Base-by-base conservation (phyloP, 2,329 filamentous ascomycete species). In the Talaromyces sp. region DNA sequence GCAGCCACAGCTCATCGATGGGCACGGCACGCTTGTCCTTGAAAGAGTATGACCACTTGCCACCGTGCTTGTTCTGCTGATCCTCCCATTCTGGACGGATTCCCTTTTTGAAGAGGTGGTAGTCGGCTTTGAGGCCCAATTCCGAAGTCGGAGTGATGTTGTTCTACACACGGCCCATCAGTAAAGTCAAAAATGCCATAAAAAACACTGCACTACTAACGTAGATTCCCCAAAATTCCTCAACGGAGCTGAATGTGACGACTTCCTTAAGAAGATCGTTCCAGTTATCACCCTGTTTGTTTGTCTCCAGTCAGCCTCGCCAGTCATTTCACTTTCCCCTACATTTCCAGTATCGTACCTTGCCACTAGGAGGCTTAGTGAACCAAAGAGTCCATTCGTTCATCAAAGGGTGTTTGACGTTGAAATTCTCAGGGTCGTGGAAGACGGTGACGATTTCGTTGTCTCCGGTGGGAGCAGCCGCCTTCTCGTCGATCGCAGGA, bases 211-310 rank as follows among this genome's bases (percentile, higher is more conserved):
- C 21, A 29, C 3, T 43, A 82, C 92, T 75, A 84, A 99, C 95
- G 79, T 97, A 97, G 74, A 99, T 91, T 62, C 94, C 94, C 94
- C 94, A 99, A 79, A 99, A 99, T 77, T 99, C 95, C 80, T 99
- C 94, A 27, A 99, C 94, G 2, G 92, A 96, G 80, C 96, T 91
- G 72, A 99, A 97, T 60, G 91, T 97, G 72, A 99, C 97, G 69
- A 99, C 93, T 77, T 99, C 92, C 81, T 99, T 99, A 65, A 99
- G 81, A 64, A 97, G 82, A 75, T 99, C 94, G 68, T 95, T 95
- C 94, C 95, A 99, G 84, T 97, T 97, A 78, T 97, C 92, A 66
- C 91, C 92, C 91, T 96, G 66, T 21, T 61, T 54, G 26, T 24
- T 46, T 46, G 9, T 46, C 9, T 11, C 21, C 11, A 24, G 43